phyloP scores from a whole-genome alignment of 768 basidiomycete species.

The Serendipita sp. region DNA sequence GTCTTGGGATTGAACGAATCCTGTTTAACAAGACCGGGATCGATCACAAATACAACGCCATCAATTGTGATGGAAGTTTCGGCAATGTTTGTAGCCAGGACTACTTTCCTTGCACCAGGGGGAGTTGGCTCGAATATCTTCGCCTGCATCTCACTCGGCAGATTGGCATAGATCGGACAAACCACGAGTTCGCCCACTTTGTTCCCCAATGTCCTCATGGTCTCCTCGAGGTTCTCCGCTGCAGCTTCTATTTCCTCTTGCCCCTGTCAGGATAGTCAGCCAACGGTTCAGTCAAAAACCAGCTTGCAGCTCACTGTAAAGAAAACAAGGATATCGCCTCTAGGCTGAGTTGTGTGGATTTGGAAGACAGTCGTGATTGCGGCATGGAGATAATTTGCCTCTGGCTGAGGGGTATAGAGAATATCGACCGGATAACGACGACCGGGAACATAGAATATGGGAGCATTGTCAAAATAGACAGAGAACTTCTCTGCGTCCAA shows the following conservation, averaged over 20 bases:
- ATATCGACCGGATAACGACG: conserved; percentile 96
- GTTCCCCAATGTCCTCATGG: conserved; percentile 85
- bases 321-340: conserved; percentile 95
- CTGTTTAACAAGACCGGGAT: conserved; percentile 98
- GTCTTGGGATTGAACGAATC: conserved; percentile 98
- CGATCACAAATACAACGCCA: conserved; percentile 97
- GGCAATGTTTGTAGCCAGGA: conserved; percentile 98
- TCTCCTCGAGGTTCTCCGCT: conserved; percentile 91
- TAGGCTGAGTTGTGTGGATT: conserved; percentile 96
- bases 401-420: conserved; percentile 97
- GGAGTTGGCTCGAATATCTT: conserved; percentile 99
- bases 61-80: conserved; percentile 99
- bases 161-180: conserved; percentile 95
- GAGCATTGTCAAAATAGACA: conserved; percentile 92
- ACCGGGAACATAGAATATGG: conserved; percentile 91
- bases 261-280: conserved; percentile 35
- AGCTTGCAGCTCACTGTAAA: conserved; percentile 51
- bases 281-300: neutral
- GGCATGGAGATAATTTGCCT: conserved; percentile 97
- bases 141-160: conserved; percentile 99
- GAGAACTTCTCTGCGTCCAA: conserved; percentile 98
- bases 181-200: conserved; percentile 89
- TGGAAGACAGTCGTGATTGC: conserved; percentile 98
- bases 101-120: conserved; percentile 90
- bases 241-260: conserved; percentile 99